Base-by-base conservation (phyloP, 139 green algal genomes). In the Eudorina sp. region DNA sequence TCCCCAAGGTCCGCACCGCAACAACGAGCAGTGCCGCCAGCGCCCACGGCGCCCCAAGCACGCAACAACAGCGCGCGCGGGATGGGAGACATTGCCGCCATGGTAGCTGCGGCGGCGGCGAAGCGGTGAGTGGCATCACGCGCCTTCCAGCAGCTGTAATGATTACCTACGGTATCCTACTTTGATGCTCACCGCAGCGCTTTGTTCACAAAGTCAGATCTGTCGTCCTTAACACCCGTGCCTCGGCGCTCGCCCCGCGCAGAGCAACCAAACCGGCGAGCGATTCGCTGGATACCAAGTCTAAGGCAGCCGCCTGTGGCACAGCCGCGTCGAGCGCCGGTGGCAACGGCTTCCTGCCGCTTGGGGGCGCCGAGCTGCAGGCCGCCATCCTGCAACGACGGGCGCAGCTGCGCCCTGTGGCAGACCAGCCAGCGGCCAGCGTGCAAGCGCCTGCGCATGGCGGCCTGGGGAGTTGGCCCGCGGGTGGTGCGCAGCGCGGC, bases 371-470 rank as follows among this genome's bases (percentile, higher is more conserved):
- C 2, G 89, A 88, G 68, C 88, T 91, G 40, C 90, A 94, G 64
- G 83, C 92, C 4, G 93, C 90, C 4, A 91, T 95, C 48, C 76
- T 88, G 64, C 81, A 92, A 45, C 79, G 92, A 55, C 87, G 90
- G 21, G 89, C 87, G 0, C 88, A 92, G 38, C 89, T 96, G 58
- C 90, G 90, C 23, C 85, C 45, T 16, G 89, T 95, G 72, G 83
- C 90, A 38, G 58, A 89, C 0, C 53, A 73, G 31, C 82, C 34
- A 6, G 38, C 29, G 53, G 4, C 45, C 14, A 46, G 7, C 19
- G 43, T 41, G 4, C 40, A 58, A 60, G 69, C 4, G 58, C 36
- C 29, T n/a, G n/a, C n/a, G n/a, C n/a, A 74, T 43, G 29, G 34
- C 25, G 64, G 36, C 34, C 64, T 74, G 64, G 64, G 29, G 36